Percentiles rank a stretch among this genome's conserved stretches.
These are phyloP conservation scores for Penicillium sp. DNA, from an alignment of 2,329 filamentous ascomycete genomes.

Conservation along the genomic window DNA sequence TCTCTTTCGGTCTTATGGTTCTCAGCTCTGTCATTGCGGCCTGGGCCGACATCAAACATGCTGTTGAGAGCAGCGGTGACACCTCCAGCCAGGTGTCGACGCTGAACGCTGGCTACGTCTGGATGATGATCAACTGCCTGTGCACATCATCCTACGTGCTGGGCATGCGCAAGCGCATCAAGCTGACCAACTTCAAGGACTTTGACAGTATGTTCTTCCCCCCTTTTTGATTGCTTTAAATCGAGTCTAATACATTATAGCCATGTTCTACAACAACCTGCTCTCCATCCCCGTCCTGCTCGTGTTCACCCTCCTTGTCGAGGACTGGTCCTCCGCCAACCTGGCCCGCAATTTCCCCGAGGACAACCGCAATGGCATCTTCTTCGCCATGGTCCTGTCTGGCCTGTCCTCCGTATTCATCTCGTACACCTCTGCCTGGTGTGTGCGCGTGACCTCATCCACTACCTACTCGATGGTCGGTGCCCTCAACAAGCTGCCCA, in stretches of 20 bases:
- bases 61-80: slow-evolving; percentile 62
- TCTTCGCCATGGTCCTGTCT: slow-evolving; percentile 88
- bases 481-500: slow-evolving; percentile 94
- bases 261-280: slow-evolving; percentile 99
- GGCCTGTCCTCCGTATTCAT: slow-evolving; percentile 93
- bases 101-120: slow-evolving; percentile 88
- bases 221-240: background rate
- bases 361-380: slow-evolving; percentile 71
- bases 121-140: slow-evolving; percentile 97
- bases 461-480: slow-evolving; percentile 99
- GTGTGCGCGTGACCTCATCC: slow-evolving; percentile 91
- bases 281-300: slow-evolving; percentile 91
- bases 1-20: slow-evolving; percentile 96
- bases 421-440: slow-evolving; percentile 99
- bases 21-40: slow-evolving; percentile 89
- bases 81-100: slow-evolving; percentile 75
- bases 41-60: slow-evolving; percentile 93
- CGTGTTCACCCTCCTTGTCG: slow-evolving; percentile 70
- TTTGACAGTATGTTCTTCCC: slow-evolving; percentile 76
- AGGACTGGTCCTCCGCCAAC: slow-evolving; percentile 89
- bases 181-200: slow-evolving; percentile 99
- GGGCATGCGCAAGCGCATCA: slow-evolving; percentile 96
- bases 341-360: slow-evolving; percentile 79
- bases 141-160: slow-evolving; percentile 87
- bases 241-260: slow-evolving; percentile 44